Conservation (phyloP, 345 rosid species). For the Sisymbrium altissimum region DNA sequence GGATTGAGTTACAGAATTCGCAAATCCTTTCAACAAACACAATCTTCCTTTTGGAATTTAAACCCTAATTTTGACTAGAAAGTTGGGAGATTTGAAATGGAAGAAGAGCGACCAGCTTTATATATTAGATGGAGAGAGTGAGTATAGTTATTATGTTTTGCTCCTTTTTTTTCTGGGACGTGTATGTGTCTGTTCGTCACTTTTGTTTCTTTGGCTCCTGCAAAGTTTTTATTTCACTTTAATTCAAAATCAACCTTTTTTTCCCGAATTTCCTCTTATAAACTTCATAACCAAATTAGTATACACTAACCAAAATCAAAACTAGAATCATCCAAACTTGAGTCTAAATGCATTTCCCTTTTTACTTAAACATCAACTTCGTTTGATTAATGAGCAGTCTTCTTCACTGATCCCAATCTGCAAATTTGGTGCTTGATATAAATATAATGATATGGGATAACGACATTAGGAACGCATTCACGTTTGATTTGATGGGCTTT, state of each 20-base stretch:
- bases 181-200: neutral
- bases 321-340: neutral
- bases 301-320: neutral
- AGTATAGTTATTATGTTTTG: neutral
- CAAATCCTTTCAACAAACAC: neutral
- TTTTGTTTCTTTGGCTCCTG: neutral
- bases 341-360: too few relatives aligned
- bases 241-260: neutral
- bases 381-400: too few relatives aligned
- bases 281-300: neutral
- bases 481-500: neutral
- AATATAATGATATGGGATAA: neutral
- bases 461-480: neutral
- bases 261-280: too few relatives aligned
- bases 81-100: conserved; percentile 15
- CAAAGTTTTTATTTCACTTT: neutral
- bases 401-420: neutral
- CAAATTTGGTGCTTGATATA: neutral
- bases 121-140: neutral
- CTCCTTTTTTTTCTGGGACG: neutral
- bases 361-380: too few relatives aligned
- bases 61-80: conserved; percentile 21
- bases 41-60: neutral
- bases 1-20: neutral
- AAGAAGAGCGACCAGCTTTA: neutral